Evolutionary conservation across 129 eudicot species (phyloP), one percentile per base, ranked within the genome.

Genomic region (Chrysanthemum seticuspe): DNA sequence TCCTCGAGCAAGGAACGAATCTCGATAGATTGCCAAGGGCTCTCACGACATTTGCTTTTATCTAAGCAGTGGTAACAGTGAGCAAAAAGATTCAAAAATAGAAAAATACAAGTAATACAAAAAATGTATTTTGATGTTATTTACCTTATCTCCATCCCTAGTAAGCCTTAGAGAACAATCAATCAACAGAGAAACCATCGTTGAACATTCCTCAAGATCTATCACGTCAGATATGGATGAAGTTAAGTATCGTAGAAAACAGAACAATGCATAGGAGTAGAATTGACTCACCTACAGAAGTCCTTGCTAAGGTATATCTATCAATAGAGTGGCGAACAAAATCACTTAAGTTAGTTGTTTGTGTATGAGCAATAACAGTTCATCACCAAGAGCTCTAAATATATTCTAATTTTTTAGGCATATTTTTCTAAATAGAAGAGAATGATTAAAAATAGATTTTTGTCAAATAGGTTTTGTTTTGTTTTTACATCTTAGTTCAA

Each of bases 21-120:
- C 97, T 87, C 29, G 97, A 84, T 65, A 95, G 87, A 75, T 95
- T 88, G 34, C 99, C 99, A 13, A 95, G 84, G 52, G 96, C 97
- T 74, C 99, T 86, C 57, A 95, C 99, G 54, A 96, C 97, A 85
- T 95, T 95, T 76, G 99, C 96, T 85, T 95, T 95, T 50, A 95
- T 78, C 98, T 94, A 75, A 9, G 12, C 62, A 72, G 31, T 21
- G 27, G 59, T 19, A 65, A 76, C 44, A 77, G 47, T 40, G 2
- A 40, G 47, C 8, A 27, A 64, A 65, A 70, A 60, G 18, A 62
- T 76, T 49, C 34, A 23, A 67, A 66, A 34, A 8, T 3, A 7
- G 19, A 53, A 65, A 13, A 36, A 18, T 1, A 45, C 12, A 44
- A 70, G 36, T 51, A 44, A 61, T 14, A 65, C 10, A 45, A 15